phyloP scores from a whole-genome alignment of 495 filamentous ascomycete genomes.

The Lindgomyces ingoldianus region DNA sequence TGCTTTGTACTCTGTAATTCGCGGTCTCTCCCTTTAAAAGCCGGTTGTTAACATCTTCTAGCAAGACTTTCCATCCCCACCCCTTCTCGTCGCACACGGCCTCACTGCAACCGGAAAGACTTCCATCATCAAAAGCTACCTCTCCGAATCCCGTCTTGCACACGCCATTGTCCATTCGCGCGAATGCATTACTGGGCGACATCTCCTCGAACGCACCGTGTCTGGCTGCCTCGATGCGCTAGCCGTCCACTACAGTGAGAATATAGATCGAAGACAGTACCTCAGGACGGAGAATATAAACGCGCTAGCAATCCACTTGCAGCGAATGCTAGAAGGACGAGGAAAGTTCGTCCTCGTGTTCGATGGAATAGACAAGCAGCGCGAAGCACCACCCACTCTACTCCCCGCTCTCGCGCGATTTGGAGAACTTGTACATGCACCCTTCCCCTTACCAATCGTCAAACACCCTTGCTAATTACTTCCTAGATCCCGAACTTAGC shows the following conservation, averaged over 20 bases:
- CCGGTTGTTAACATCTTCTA: slow-evolving; percentile 36
- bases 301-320: slow-evolving; percentile 69
- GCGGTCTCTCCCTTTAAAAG: not conserved
- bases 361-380: slow-evolving; percentile 86
- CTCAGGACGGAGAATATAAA: slow-evolving; percentile 75
- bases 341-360: slow-evolving; percentile 77
- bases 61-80: slow-evolving; percentile 50
- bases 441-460: not conserved
- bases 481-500: slow-evolving; percentile 76
- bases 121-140: slow-evolving; percentile 63
- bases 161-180: slow-evolving; percentile 74
- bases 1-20: slow-evolving; percentile 38
- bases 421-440: slow-evolving; percentile 67
- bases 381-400: slow-evolving; percentile 76
- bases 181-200: slow-evolving; percentile 88
- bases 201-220: slow-evolving; percentile 73
- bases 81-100: slow-evolving; percentile 76
- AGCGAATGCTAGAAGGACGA: slow-evolving; percentile 49
- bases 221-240: slow-evolving; percentile 39
- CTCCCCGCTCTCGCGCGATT: slow-evolving; percentile 79
- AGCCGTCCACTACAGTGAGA: slow-evolving; percentile 43
- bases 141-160: slow-evolving; percentile 56
- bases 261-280: slow-evolving; percentile 47
- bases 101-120: slow-evolving; percentile 93
- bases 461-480: not conserved